phyloP scores from a whole-genome alignment of 495 filamentous ascomycete species.

The Daldinia loculata region DNA sequence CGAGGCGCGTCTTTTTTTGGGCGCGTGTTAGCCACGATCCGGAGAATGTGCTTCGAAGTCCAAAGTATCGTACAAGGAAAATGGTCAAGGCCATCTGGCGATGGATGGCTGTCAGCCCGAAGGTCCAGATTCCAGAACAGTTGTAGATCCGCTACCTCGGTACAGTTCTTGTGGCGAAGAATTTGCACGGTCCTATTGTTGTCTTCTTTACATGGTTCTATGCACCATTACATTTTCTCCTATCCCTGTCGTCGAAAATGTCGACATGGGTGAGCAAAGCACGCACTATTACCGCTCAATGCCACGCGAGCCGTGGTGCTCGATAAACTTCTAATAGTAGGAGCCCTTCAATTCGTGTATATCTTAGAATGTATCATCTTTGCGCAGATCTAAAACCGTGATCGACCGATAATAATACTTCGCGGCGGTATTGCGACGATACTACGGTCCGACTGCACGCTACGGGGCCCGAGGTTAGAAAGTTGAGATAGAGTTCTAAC shows the following conservation, averaged over 20 bases:
- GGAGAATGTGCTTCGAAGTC: slow-evolving; percentile 23
- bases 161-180: slow-evolving; percentile 26
- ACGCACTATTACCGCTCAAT: slow-evolving; percentile 36
- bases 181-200: slow-evolving; percentile 29
- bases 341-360: not conserved
- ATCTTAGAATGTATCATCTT: not conserved
- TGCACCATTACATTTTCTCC: slow-evolving; percentile 40
- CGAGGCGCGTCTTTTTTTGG: slow-evolving; percentile 22
- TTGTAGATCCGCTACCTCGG: slow-evolving; percentile 34
- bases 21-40: slow-evolving; percentile 20
- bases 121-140: slow-evolving; percentile 39
- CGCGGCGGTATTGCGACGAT: slow-evolving; percentile 8
- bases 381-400: not conserved
- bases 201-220: slow-evolving; percentile 38
- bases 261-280: slow-evolving; percentile 31
- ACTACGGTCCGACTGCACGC: slow-evolving; percentile 4
- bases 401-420: not conserved
- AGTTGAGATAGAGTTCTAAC: slow-evolving; percentile 23
- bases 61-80: slow-evolving; percentile 14
- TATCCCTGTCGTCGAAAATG: slow-evolving; percentile 29
- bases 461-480: not conserved
- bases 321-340: slow-evolving; percentile 25
- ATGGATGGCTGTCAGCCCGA: slow-evolving; percentile 26
- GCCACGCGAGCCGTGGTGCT: slow-evolving; percentile 34
- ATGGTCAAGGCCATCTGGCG: slow-evolving; percentile 11